Base-by-base conservation (phyloP, 106 monocot species). In the Xerophyta viscosa region DNA sequence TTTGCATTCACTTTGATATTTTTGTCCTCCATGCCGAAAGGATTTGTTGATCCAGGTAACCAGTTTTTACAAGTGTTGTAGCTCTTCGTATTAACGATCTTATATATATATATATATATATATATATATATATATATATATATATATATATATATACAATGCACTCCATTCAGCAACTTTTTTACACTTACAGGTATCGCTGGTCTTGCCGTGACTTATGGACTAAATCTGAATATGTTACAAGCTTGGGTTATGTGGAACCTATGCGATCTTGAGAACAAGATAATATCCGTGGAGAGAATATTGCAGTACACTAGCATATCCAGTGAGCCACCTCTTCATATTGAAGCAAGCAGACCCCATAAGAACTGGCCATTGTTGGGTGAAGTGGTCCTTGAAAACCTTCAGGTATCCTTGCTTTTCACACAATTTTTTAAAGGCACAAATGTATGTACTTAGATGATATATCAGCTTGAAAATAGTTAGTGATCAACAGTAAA, bases 181-280 rank as follows among this genome's bases (percentile, higher is more conserved):
- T n/a, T n/a, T n/a, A n/a, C n/a, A n/a, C n/a, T n/a, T 62, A 63
- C 65, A 91, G 91, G 71, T 1, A 8, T 85, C 51, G 84, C 91
- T 17, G 91, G 90, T 23, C 75, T 94, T 44, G 74, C 87, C 4
- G 83, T 94, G 42, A 94, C 74, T 17, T 88, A 94, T 56, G 93
- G 93, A 22, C 83, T 94, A 29, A 81, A 54, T 64, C 50, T 93
- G 50, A 87, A 93, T 54, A 72, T 62, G 77, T 20, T 87, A 36
- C 93, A 93, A 61, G 41, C 77, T 14, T 75, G 71, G 70, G 74
- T 83, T 20, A 60, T 84, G 28, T 75, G 87, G 80, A 71, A 27
- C 58, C 65, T 94, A 13, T 84, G 88, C 52, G 66, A 74, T 50
- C 77, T 94, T 56, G 88, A 86, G 47, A 92, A 82, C 50, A 63